Percentiles rank a stretch among this genome's conserved stretches.
Evolutionary conservation across 106 monocot species (phyloP).

Genomic region (Platanthera guangdongensis): DNA sequence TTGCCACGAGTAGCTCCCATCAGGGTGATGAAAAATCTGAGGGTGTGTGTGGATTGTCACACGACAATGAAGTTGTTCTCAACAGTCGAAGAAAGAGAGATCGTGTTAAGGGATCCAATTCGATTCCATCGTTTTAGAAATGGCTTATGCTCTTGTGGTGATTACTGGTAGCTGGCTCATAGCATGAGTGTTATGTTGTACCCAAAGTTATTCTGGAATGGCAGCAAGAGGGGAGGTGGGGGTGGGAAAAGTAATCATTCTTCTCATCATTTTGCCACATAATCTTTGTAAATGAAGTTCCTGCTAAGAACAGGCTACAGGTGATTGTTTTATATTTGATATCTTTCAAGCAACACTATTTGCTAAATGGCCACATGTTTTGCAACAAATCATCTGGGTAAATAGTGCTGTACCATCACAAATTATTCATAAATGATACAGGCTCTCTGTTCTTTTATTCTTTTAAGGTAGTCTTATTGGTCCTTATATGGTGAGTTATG

Average conservation of each 20-base stretch:
- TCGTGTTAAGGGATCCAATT: slow-evolving; percentile 40
- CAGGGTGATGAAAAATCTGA: slow-evolving; percentile 45
- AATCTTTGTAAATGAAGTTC: not conserved
- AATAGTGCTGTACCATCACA: not conserved
- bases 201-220: not conserved
- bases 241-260: not conserved
- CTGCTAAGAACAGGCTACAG: not conserved
- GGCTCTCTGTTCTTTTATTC: not conserved
- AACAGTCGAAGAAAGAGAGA: slow-evolving; percentile 28
- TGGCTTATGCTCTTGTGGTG: slow-evolving; percentile 46
- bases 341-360: not conserved
- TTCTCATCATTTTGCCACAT: not conserved
- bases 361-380: not conserved
- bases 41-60: slow-evolving; percentile 40
- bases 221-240: not conserved
- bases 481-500: not conserved
- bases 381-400: not conserved
- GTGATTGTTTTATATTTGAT: not conserved
- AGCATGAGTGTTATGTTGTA: not conserved
- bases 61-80: slow-evolving; percentile 40
- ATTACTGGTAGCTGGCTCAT: slow-evolving; percentile 29
- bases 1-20: slow-evolving; percentile 33
- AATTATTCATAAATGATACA: not conserved
- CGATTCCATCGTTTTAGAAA: slow-evolving; percentile 44
- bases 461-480: not conserved